phyloP scores from a whole-genome alignment of 1,139 yeast species.

The Saccharomyces hybrid region DNA sequence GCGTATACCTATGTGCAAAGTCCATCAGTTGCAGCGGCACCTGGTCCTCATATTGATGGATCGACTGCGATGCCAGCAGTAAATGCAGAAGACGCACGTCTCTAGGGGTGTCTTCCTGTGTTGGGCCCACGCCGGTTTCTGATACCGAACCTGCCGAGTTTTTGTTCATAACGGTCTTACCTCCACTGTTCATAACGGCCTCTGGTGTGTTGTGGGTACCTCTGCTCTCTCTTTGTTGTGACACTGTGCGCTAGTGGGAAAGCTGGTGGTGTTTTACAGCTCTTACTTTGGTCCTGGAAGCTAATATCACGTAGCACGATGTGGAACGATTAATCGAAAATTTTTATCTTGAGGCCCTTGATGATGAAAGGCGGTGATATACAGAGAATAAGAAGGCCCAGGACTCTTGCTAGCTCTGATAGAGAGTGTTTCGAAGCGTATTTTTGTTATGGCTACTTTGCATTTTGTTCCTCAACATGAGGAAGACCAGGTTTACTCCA shows the following conservation, averaged over 20 bases:
- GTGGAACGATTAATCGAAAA: background rate
- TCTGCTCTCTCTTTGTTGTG: background rate
- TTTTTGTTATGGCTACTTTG: conserved; percentile 33
- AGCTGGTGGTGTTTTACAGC: background rate
- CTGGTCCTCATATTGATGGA: conserved; percentile 86
- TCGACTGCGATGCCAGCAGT: conserved; percentile 88
- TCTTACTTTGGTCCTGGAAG: background rate
- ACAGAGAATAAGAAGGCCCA: background rate
- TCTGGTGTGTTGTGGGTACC: background rate
- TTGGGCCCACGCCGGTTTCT: background rate
- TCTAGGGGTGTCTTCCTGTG: conserved; percentile 49
- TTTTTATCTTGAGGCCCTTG: background rate
- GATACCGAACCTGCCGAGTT: background rate
- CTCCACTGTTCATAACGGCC: background rate
- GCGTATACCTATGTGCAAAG: conserved; percentile 84
- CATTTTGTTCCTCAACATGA: conserved; percentile 31
- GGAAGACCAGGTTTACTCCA: conserved; percentile 39
- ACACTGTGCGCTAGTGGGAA: background rate
- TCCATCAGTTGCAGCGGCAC: conserved; percentile 95
- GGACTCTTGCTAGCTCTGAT: background rate
- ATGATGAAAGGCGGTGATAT: background rate
- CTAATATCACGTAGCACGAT: background rate
- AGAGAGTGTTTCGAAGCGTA: background rate
- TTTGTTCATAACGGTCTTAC: background rate
- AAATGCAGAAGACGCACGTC: conserved; percentile 87